phyloP scores from a whole-genome alignment of 1,139 yeast species.

The Hansenula lynferdii region DNA sequence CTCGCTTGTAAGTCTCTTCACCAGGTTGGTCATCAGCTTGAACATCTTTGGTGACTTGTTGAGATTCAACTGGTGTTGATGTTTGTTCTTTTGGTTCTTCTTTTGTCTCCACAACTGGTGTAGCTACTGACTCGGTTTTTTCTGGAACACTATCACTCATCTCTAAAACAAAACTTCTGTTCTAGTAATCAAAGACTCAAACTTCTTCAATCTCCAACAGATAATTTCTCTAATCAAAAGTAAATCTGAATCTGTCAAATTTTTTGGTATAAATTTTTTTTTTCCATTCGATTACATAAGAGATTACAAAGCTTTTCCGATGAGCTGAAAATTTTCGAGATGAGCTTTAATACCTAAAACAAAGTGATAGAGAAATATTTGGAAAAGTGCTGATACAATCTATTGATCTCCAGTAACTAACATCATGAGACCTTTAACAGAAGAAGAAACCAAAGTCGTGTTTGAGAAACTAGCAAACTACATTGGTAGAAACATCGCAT shows the following conservation, averaged over 20 bases:
- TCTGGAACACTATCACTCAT: constrained; percentile 1
- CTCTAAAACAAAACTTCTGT: neutral
- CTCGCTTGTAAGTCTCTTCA: constrained; percentile 36
- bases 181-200: too few species aligned
- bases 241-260: neutral
- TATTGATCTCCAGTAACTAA: neutral
- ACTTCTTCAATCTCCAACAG: too few species aligned
- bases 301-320: neutral
- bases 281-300: neutral
- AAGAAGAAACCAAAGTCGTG: constrained; percentile 93
- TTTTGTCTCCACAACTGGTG: neutral
- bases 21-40: constrained; percentile 23
- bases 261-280: neutral
- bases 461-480: constrained; percentile 95
- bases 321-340: constrained; percentile 3
- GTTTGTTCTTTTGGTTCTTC: neutral
- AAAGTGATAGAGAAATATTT: neutral
- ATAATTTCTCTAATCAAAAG: too few species aligned
- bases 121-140: neutral
- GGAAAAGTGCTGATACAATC: neutral
- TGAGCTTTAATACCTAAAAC: neutral
- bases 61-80: constrained; percentile 8
- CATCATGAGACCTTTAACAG: constrained; percentile 89
- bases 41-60: constrained; percentile 7
- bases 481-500: constrained; percentile 90